phyloP scores from a whole-genome alignment of 148 eudicot species.

The Silene uniflora region DNA sequence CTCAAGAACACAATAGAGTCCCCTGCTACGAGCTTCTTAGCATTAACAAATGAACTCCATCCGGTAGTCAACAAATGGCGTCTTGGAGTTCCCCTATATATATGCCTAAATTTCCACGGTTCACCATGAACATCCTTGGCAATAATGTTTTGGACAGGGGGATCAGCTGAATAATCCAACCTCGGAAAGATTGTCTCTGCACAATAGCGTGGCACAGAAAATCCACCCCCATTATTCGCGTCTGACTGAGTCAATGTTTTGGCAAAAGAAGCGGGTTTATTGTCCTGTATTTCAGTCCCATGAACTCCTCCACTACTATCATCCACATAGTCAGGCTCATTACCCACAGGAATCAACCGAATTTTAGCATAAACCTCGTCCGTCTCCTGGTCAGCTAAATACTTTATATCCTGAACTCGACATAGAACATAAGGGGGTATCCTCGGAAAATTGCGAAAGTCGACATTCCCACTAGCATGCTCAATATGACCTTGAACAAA shows the following conservation, averaged over 20 bases:
- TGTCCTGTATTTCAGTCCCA: conserved; percentile 41
- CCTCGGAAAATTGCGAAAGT: conserved; percentile 52
- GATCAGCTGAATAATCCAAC: conserved; percentile 74
- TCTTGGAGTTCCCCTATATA: conserved; percentile 88
- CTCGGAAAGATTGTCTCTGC: conserved; percentile 93
- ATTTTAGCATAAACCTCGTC: conserved; percentile 84
- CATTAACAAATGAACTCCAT: conserved; percentile 96
- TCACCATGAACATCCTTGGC: conserved; percentile 96
- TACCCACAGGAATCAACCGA: conserved; percentile 40
- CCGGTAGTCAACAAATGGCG: conserved; percentile 91
- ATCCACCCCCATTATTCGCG: conserved; percentile 96
- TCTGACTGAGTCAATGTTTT: conserved; percentile 93
- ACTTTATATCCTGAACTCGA: conserved; percentile 50
- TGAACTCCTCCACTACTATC: conserved; percentile 34
- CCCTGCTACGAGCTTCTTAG: conserved; percentile 87
- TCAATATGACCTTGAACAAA: conserved; percentile 90
- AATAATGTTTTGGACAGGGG: conserved; percentile 84
- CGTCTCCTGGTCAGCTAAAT: conserved; percentile 77
- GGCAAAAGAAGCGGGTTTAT: conserved; percentile 78
- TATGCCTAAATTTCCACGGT: conserved; percentile 87
- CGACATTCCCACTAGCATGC: conserved; percentile 59
- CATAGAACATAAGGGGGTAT: conserved; percentile 61
- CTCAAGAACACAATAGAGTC: conserved; percentile 90
- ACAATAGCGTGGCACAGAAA: conserved; percentile 90
- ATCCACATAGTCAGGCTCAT: conserved; percentile 43